Base-by-base conservation (phyloP, 805 yeast species). In the Naumovozyma baii region DNA sequence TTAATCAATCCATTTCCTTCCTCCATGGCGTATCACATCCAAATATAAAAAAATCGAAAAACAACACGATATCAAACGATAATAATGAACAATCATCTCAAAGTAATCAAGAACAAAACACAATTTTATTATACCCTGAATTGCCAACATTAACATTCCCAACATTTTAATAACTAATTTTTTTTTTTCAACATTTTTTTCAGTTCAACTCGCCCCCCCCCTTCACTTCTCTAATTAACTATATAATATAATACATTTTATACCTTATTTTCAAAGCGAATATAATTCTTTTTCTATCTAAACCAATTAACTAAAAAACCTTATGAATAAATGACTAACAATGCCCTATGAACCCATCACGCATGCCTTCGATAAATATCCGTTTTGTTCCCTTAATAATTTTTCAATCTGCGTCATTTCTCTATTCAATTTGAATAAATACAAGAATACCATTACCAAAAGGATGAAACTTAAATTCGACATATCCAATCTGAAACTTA, bases 141-240 rank as follows among this genome's bases (percentile, higher is more conserved):
- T 46, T 57, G 22, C 62, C 62, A 7, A 48, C 49, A 35, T 39
- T 52, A 18, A 44, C 36, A 33, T 40, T 46, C 40, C 45, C 51
- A 39, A 46, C 52, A 25, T 48, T 38, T 28, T 47, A 40, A 47
- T 12, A 33, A 22, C 10, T n/a, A n/a, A n/a, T n/a, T n/a, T n/a
- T n/a, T n/a, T n/a, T n/a, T n/a, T n/a, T n/a, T n/a, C n/a, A n/a
- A n/a, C n/a, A n/a, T n/a, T n/a, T n/a, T n/a, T n/a, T n/a, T n/a
- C n/a, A n/a, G n/a, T n/a, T n/a, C n/a, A n/a, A n/a, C n/a, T n/a
- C n/a, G n/a, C 10, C 10, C 10, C 26, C 7, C 26, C 26, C 7
- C 26, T 22, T 22, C 26, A 22, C 9, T 22, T 22, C 26, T 10
- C 26, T 22, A 22, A n/a, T n/a, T n/a, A n/a, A n/a, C n/a, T n/a